These are phyloP conservation scores for Fusarium sp. DNA, from an alignment of 2,329 filamentous ascomycete genomes.

Conservation along the genomic window DNA sequence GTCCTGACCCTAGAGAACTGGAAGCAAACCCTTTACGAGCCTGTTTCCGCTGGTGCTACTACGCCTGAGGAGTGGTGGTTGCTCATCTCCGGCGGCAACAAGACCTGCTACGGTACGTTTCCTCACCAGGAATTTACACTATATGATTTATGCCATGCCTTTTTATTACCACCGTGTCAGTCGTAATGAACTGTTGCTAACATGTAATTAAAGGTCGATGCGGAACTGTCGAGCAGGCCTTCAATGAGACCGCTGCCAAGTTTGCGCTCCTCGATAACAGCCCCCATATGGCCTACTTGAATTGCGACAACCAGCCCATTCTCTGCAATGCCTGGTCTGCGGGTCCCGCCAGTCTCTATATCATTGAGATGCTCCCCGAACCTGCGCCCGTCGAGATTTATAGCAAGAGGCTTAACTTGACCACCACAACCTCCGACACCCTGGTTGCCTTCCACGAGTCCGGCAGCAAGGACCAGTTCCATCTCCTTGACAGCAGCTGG, in stretches of 20 bases:
- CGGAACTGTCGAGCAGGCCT: slow-evolving; percentile 68
- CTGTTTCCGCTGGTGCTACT: slow-evolving; percentile 66
- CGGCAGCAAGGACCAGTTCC: slow-evolving; percentile 58
- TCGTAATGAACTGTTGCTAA: slow-evolving; percentile 27
- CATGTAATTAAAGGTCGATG: slow-evolving; percentile 65
- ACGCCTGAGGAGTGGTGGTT: slow-evolving; percentile 81
- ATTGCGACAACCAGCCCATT: slow-evolving; percentile 78
- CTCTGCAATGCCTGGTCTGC: slow-evolving; percentile 80
- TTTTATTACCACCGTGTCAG: background rate
- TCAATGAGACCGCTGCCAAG: slow-evolving; percentile 71
- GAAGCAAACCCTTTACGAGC: slow-evolving; percentile 71
- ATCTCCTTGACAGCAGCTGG: slow-evolving; percentile 60
- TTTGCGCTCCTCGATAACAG: slow-evolving; percentile 69
- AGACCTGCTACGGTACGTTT: slow-evolving; percentile 73
- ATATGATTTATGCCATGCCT: background rate
- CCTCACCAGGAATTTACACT: background rate
- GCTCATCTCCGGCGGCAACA: slow-evolving; percentile 78
- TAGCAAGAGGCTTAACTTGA: slow-evolving; percentile 74
- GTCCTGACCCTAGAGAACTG: slow-evolving; percentile 74
- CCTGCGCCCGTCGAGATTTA: slow-evolving; percentile 72
- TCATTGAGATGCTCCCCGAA: slow-evolving; percentile 72
- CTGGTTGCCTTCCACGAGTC: slow-evolving; percentile 67
- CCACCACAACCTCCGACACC: slow-evolving; percentile 70
- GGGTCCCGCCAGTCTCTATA: slow-evolving; percentile 70
- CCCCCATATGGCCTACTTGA: slow-evolving; percentile 74